Base-by-base conservation (phyloP, 2,329 filamentous ascomycete species). In the Dactylonectria macrodidyma region DNA sequence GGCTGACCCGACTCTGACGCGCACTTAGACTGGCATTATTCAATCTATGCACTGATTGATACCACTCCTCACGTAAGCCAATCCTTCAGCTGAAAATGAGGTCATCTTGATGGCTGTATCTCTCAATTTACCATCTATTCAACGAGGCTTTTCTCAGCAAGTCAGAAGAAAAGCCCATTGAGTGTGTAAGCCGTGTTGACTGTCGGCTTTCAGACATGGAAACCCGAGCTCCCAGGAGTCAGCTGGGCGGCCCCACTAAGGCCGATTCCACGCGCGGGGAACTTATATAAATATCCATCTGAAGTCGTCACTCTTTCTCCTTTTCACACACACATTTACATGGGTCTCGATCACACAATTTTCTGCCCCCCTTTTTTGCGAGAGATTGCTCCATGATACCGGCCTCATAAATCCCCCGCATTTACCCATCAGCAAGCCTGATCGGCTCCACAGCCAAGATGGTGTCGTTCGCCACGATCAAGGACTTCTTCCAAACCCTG, bases 401-500 rank as follows among this genome's bases (percentile, higher is more conserved):
- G 6, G 6, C 41, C 14, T 8, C 16, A n/a, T 14, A 14, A 44
- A 2, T 19, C 41, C 26, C 7, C 26, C 26, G 7, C 26, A 30
- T 4, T 44, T 14, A n/a, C 41, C 16, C 14, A n/a, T 19, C 14
- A n/a, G 16, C 16, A 44, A 44, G 41, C 41, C 16, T 2, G 14
- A 44, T n/a, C 33, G 34, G 16, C 9, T 16, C 44, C n/a, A 7
- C 7, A n/a, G 9, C 47, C 54, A 66, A 41, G 67, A 80, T 81
- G 78, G 55, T 67, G 46, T 62, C 74, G 54, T 58, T 76, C 52
- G 61, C 71, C 24, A 69, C 71, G 19, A 54, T 79, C 50, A 66
- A 67, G 44, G 71, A 77, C 55, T 62, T 79, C 54, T 36, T 81
- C 67, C 68, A 75, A 76, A 19, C 19, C 63, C 78, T 89, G 57